A percentile compares a stretch with the other conserved stretches of the same genome.
Evolutionary conservation across 2,329 filamentous ascomycete genomes (phyloP).

Genomic region (Fusarium aywerte): DNA sequence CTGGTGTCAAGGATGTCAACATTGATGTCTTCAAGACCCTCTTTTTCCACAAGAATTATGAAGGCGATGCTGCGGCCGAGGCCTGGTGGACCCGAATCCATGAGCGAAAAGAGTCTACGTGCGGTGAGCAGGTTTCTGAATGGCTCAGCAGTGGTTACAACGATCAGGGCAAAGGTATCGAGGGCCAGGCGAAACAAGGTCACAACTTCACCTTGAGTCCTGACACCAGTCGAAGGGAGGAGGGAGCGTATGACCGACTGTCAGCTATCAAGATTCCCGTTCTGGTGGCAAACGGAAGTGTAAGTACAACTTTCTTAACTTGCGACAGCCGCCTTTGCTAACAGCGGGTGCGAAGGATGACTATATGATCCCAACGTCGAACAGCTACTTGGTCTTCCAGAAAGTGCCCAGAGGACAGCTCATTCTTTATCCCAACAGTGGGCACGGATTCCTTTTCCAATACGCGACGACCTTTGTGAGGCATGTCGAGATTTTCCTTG

Average conservation of each 20-base stretch:
- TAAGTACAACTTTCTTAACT: neutral
- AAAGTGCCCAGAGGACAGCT: neutral
- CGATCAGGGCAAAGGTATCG: neutral
- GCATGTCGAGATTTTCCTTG: constrained; percentile 2
- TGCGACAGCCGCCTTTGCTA: accelerated
- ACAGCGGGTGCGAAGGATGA: neutral
- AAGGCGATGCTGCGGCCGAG: constrained; percentile 7
- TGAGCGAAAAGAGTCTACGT: neutral
- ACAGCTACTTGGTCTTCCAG: constrained; percentile 9
- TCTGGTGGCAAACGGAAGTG: neutral
- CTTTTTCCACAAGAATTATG: neutral
- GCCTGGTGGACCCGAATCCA: constrained; percentile 14
- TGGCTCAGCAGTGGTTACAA: neutral
- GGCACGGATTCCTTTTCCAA: constrained; percentile 17
- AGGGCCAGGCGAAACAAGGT: neutral
- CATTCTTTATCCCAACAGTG: constrained; percentile 16
- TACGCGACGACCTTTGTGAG: neutral
- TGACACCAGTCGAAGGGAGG: neutral
- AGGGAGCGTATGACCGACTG: neutral
- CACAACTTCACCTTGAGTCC: neutral
- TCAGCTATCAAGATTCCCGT: neutral
- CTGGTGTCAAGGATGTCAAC: neutral
- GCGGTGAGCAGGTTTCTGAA: neutral
- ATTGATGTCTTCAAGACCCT: constrained; percentile 14
- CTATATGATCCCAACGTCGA: constrained; percentile 18